Evolutionary conservation across 768 basidiomycete species (phyloP).

Genomic region (Phallus indusiatus): DNA sequence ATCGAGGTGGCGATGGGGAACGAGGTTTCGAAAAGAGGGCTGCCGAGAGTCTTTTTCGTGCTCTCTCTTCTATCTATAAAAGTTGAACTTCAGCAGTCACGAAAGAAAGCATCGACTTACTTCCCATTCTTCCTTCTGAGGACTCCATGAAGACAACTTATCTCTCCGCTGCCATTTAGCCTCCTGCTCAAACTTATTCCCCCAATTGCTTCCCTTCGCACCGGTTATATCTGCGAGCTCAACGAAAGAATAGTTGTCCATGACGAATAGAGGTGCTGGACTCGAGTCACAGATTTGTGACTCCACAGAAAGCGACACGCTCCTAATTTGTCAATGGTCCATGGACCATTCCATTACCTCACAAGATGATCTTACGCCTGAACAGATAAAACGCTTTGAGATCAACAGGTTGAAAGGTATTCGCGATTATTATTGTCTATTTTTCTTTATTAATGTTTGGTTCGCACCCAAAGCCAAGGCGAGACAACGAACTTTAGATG

Average conservation of each 20-base stretch:
- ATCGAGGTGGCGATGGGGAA: conserved; percentile 60
- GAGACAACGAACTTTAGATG: conserved; percentile 57
- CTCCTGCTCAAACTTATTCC: conserved; percentile 64
- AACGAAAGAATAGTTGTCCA: conserved; percentile 41
- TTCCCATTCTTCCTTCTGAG: conserved; percentile 80
- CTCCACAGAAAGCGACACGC: not conserved
- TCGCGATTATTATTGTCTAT: not conserved
- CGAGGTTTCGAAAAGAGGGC: conserved; percentile 51
- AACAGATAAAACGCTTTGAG: conserved; percentile 64
- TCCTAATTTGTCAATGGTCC: not conserved
- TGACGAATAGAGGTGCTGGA: not conserved
- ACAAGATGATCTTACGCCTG: conserved; percentile 42
- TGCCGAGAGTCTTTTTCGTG: conserved; percentile 67
- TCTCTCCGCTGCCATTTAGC: conserved; percentile 76
- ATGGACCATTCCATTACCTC: not conserved
- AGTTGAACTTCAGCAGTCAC: not conserved
- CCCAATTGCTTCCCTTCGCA: conserved; percentile 69
- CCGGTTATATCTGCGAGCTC: conserved; percentile 47
- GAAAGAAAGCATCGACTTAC: conserved; percentile 30
- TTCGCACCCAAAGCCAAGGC: conserved; percentile 45
- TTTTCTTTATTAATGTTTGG: not conserved
- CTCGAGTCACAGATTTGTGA: not conserved
- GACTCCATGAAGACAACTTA: conserved; percentile 79
- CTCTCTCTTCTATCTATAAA: conserved; percentile 67
- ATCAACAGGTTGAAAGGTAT: conserved; percentile 71